phyloP scores from a whole-genome alignment of 306 rosid species.

The Dalbergia cultrata region DNA sequence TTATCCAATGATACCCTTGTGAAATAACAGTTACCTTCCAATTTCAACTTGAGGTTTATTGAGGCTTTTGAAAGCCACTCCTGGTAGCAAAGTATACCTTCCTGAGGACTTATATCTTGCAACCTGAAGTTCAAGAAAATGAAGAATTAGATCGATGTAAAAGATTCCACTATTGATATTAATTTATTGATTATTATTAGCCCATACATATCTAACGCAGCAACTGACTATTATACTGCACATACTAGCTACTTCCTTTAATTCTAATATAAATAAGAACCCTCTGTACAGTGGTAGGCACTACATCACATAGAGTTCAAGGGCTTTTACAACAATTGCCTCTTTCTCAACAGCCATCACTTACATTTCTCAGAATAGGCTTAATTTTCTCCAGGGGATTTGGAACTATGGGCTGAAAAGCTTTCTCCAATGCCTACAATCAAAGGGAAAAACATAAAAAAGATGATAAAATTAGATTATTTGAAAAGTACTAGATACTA shows the following conservation, averaged over 20 bases:
- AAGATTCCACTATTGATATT: constrained; percentile 27
- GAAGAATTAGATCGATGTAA: constrained; percentile 45
- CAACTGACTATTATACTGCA: neutral
- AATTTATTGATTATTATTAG: neutral
- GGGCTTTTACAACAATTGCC: neutral
- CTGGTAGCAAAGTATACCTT: constrained; percentile 74
- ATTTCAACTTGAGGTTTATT: constrained; percentile 72
- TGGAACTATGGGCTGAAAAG: constrained; percentile 76
- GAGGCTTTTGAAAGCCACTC: constrained; percentile 65
- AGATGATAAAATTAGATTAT: constrained; percentile 38
- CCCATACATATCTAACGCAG: neutral
- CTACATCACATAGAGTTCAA: neutral
- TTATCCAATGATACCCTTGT: constrained; percentile 7
- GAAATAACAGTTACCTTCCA: constrained; percentile 75
- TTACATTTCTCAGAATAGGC: constrained; percentile 79
- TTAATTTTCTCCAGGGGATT: constrained; percentile 71
- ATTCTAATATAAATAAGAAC: neutral
- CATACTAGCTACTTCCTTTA: neutral
- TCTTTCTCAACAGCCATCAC: constrained; percentile 25
- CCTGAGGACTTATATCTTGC: constrained; percentile 86
- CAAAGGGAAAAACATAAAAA: constrained; percentile 31
- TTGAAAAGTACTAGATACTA: constrained; percentile 2
- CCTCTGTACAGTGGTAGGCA: neutral
- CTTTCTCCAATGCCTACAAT: constrained; percentile 83
- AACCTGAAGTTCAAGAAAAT: constrained; percentile 70